A percentile compares a stretch with the other conserved stretches of the same genome.
Conservation (phyloP, 1,284 basidiomycete species). For the Termitomyces sp. region DNA sequence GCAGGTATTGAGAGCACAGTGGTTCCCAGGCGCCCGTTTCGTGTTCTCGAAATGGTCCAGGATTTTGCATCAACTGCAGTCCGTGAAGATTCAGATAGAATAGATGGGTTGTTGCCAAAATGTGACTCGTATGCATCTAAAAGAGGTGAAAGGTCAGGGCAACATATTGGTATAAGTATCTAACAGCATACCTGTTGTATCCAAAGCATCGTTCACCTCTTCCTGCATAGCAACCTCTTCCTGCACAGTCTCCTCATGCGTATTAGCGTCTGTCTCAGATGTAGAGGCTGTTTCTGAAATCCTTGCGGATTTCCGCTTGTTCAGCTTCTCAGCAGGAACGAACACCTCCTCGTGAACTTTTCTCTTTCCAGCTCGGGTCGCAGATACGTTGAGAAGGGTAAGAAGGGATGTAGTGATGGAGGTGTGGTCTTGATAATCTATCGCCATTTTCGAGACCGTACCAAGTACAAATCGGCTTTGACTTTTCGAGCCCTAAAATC, state of each 20-base stretch:
- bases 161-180: neutral
- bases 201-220: constrained; percentile 20
- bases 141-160: neutral
- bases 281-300: constrained; percentile 21
- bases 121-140: constrained; percentile 56
- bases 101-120: constrained; percentile 51
- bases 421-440: constrained; percentile 48
- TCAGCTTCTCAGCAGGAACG: constrained; percentile 52
- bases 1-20: constrained; percentile 48
- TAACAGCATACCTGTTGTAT: constrained; percentile 24
- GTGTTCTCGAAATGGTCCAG: constrained; percentile 47
- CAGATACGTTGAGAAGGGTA: constrained; percentile 92
- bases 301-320: constrained; percentile 48
- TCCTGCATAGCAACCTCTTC: constrained; percentile 17
- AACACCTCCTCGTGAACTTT: constrained; percentile 45
- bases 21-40: constrained; percentile 49
- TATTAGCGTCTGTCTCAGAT: constrained; percentile 12
- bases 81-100: constrained; percentile 44
- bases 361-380: constrained; percentile 60
- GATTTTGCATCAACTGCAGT: constrained; percentile 41
- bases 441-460: constrained; percentile 15
- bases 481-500: constrained; percentile 14
- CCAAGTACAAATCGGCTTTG: neutral
- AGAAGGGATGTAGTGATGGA: constrained; percentile 77
- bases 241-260: constrained; percentile 16